Conservation (phyloP, 2,329 filamentous ascomycete species). For the Phaeomoniella chlamydospora region DNA sequence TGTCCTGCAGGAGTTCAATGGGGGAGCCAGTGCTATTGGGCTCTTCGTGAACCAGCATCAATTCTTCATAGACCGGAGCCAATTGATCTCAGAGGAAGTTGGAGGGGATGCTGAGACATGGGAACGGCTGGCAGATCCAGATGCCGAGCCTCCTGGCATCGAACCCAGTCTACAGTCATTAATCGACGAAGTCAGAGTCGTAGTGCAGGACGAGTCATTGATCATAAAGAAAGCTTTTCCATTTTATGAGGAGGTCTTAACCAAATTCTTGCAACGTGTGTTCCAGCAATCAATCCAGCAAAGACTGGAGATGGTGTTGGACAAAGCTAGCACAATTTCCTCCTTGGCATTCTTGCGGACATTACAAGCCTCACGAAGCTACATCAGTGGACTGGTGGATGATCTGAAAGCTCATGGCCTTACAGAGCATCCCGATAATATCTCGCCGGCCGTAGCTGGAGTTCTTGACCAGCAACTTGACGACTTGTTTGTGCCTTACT, state of each 20-base stretch:
- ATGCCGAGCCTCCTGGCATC: slow-evolving; percentile 78
- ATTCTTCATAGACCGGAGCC: slow-evolving; percentile 94
- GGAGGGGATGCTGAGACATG: slow-evolving; percentile 49
- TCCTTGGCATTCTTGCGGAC: slow-evolving; percentile 83
- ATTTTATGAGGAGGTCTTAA: slow-evolving; percentile 85
- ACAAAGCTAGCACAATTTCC: slow-evolving; percentile 85
- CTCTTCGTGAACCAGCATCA: slow-evolving; percentile 97
- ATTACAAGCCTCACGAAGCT: slow-evolving; percentile 77
- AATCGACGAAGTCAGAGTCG: slow-evolving; percentile 84
- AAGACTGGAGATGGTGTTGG: slow-evolving; percentile 83
- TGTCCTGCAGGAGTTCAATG: slow-evolving; percentile 89
- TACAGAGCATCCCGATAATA: slow-evolving; percentile 87
- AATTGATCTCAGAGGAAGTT: slow-evolving; percentile 79
- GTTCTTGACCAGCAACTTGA: slow-evolving; percentile 54
- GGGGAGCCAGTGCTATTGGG: slow-evolving; percentile 86
- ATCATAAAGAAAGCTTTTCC: slow-evolving; percentile 96
- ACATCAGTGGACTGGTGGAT: slow-evolving; percentile 76
- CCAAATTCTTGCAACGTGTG: slow-evolving; percentile 84
- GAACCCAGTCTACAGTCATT: slow-evolving; percentile 86
- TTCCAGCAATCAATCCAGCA: slow-evolving; percentile 98
- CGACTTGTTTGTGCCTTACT: slow-evolving; percentile 52
- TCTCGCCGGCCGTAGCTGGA: slow-evolving; percentile 68
- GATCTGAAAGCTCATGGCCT: slow-evolving; percentile 88
- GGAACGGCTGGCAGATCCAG: slow-evolving; percentile 88
- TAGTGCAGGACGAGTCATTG: slow-evolving; percentile 92